Base-by-base conservation (phyloP, 805 yeast genomes). In the Wilhelminamyces savonicus region DNA sequence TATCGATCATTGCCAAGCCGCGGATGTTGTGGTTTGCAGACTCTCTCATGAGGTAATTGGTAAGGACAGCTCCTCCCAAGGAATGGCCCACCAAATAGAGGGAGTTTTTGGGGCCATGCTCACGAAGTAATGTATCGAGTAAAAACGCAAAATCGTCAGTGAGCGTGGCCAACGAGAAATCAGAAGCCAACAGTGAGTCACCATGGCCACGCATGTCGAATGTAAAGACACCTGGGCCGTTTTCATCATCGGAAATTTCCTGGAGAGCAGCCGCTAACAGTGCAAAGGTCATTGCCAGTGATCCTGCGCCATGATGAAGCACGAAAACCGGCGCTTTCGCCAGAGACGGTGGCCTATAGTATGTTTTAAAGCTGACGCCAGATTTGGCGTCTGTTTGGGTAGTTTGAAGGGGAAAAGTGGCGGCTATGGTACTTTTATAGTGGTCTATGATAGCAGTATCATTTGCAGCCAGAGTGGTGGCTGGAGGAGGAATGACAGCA, bases 271-370 rank as follows among this genome's bases (percentile, higher is more conserved):
- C 52, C 1, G 72, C 54, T 15, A 85, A 44, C 16, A 61, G 50
- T 1, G 84, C 82, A 59, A 83, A 92, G 1, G 96, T 69, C 57
- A 84, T 59, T 0, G 82, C 86, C 2, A 84, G 74, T 1, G 97
- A 87, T 0, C 97, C 98, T 1, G 96, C 97, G 2, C 99, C 99
- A 54, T 92, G 99, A 40, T 85, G 92, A 41, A 78, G 76, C 2
- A 92, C 58, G 42, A 83, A 76, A 1, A 86, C 44, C 0, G 94
- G 86, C 0, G 63, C 49, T 0, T 48, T 44, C 1, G 44, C 36
- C 0, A 42, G 31, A 0, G 24, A 16, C 0, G 94, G 88, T 1
- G 74, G 62, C 7, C 61, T 60, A 41, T 66, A 82, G 49, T 77
- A 83, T 0, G 76, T 71, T 35, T 78, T 46, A 30, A 64, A 44